These are phyloP conservation scores for Atkinsonella hypoxylon DNA, from an alignment of 2,329 filamentous ascomycete species.

Conservation along the genomic window DNA sequence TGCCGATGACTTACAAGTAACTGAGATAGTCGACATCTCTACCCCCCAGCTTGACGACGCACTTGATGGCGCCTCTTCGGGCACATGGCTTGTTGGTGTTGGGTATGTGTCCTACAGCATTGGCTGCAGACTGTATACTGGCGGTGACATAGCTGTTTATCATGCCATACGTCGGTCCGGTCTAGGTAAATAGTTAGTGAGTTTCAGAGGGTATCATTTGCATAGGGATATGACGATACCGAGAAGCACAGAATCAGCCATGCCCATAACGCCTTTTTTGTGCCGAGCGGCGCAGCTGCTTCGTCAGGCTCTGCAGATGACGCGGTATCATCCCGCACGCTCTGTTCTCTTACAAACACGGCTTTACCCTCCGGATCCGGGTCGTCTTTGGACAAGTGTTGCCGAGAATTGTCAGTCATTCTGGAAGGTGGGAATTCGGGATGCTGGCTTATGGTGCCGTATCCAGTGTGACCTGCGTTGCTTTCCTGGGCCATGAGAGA, in stretches of 20 bases:
- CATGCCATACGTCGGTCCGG: conserved; percentile 11
- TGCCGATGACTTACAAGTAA: conserved; percentile 8
- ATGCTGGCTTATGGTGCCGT: not conserved
- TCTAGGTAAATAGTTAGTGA: conserved; percentile 1
- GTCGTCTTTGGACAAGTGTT: not conserved
- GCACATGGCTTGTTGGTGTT: conserved; percentile 11
- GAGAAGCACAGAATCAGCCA: conserved; percentile 12
- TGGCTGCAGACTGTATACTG: conserved; percentile 11
- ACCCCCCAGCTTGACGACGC: conserved; percentile 11
- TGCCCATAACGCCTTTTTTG: conserved; percentile 9
- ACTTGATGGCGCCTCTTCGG: conserved; percentile 10
- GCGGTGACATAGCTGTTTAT: conserved; percentile 11
- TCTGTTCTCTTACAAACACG: not conserved
- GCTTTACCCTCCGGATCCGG: not conserved
- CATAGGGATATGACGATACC: not conserved
- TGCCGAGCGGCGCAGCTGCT: conserved; percentile 3
- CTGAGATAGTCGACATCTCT: conserved; percentile 12
- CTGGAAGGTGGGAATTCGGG: not conserved
- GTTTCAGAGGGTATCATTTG: not conserved
- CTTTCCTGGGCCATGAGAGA: not conserved
- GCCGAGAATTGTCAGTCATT: not conserved
- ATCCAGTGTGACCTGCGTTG: not conserved
- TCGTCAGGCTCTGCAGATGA: not conserved
- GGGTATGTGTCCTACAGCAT: conserved; percentile 10
- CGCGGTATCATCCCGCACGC: not conserved